phyloP scores from a whole-genome alignment of 495 filamentous ascomycete species.

The Talaromyces nanjingensis region DNA sequence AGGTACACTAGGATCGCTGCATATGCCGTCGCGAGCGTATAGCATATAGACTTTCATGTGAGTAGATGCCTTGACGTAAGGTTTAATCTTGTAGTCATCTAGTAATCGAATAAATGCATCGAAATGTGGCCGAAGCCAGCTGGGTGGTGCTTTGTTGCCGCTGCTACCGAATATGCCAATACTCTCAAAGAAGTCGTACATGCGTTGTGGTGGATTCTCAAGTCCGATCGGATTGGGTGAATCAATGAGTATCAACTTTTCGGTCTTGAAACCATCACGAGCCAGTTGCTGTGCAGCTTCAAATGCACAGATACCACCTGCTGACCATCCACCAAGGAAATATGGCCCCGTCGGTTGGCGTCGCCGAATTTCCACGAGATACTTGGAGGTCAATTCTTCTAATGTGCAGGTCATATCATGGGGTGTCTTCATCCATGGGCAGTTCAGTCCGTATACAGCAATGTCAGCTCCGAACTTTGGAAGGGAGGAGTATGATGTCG shows the following conservation, averaged over 20 bases:
- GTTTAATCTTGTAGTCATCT: not conserved
- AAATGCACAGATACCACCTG: constrained; percentile 37
- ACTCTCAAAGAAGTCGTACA: constrained; percentile 29
- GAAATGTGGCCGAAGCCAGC: constrained; percentile 31
- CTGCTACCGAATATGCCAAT: constrained; percentile 34
- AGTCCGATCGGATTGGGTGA: constrained; percentile 24
- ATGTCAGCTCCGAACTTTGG: constrained; percentile 33
- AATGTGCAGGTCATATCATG: constrained; percentile 50
- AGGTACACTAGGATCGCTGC: constrained; percentile 42
- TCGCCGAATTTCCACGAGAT: not conserved
- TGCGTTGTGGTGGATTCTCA: constrained; percentile 21
- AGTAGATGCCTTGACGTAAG: not conserved
- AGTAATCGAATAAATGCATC: constrained; percentile 13
- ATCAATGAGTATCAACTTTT: constrained; percentile 26
- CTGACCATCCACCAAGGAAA: constrained; percentile 36
- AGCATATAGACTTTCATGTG: not conserved
- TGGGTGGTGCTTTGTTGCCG: constrained; percentile 32
- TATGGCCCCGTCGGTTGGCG: constrained; percentile 5
- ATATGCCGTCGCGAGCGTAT: constrained; percentile 14
- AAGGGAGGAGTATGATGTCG: constrained; percentile 55
- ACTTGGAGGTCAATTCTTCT: constrained; percentile 45
- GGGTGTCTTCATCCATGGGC: constrained; percentile 53
- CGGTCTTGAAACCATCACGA: constrained; percentile 14
- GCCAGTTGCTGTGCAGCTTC: constrained; percentile 23
- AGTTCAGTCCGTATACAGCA: constrained; percentile 55